Base-by-base conservation (phyloP, 2,329 filamentous ascomycete genomes). In the Arthrobotrys sinensis region DNA sequence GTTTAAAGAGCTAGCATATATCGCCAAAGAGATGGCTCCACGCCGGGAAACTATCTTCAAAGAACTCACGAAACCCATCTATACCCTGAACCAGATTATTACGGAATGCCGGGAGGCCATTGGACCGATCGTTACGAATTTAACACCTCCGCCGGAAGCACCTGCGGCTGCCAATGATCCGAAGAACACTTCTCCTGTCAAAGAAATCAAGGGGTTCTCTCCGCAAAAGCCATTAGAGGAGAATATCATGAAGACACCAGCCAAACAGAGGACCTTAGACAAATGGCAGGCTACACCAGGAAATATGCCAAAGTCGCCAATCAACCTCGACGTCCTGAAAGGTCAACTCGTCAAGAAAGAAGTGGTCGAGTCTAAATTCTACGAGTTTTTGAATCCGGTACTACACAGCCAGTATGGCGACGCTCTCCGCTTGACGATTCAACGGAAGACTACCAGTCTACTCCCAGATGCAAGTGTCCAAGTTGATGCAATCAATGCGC, bases 391-490 rank as follows among this genome's bases (percentile, higher is more conserved):
- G 19, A 78, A 67, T n/a, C 76, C 79, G 24, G 52, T 79, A 16
- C 62, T 80, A 45, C 66, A 80, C 8, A 66, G 73, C 46, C 63
- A 65, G 16, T 81, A 80, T 28, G 81, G 81, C 1, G 66, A 79
- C n/a, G 63, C 69, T 45, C 81, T 82, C 32, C 72, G 81, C 45
- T 77, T 81, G 34, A 82, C 81, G 0, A 75, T 82, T 24, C 77
- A 82, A 21, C 63, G 77, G 52, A 80, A 80, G 36, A 81, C 81
- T 6, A 71, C 80, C 3, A 69, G 65, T 7, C 62, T 81, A 10
- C 76, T 82, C 21, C 81, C 81, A 12, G 80, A 82, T 64, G 79
- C 80, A n/a, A 67, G 71, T 43, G 67, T 81, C 32, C 80, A 81
- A 28, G 66, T 80, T 40, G 76, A 82, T 69, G 81, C 81, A 16